Percentiles rank a stretch among this genome's conserved stretches.
Evolutionary conservation across 139 green algal genomes (phyloP).

Genomic region (Desmodesmus armatus): DNA sequence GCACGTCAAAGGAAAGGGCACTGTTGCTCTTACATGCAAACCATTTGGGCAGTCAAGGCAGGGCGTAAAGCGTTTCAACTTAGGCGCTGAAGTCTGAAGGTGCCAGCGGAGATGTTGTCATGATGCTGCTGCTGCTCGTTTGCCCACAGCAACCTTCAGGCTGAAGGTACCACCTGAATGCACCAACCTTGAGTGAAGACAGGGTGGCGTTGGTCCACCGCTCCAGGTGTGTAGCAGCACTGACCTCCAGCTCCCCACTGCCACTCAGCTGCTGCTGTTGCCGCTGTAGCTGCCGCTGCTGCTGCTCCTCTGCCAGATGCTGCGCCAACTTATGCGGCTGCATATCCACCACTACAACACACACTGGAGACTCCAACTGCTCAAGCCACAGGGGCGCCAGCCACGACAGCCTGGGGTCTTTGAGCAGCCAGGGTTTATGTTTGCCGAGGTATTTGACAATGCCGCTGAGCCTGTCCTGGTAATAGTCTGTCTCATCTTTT

Average conservation of each 20-base stretch:
- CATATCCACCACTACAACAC: conserved; percentile 8
- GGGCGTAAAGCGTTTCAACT: too few relatives aligned
- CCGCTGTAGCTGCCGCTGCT: not conserved
- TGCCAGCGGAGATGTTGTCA: too few relatives aligned
- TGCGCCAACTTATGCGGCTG: not conserved
- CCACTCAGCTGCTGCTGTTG: too few relatives aligned
- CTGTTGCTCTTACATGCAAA: too few relatives aligned
- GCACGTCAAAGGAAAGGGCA: too few relatives aligned
- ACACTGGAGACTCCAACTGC: conserved; percentile 22
- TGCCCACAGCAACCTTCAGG: too few relatives aligned
- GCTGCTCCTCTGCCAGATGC: not conserved
- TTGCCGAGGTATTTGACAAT: conserved; percentile 6
- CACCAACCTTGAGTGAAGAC: conserved; percentile 17
- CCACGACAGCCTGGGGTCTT: conserved; percentile 23
- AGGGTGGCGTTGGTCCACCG: conserved; percentile 32
- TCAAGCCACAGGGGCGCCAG: conserved; percentile 29
- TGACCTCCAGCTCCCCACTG: not conserved
- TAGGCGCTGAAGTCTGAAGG: too few relatives aligned
- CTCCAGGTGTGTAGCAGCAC: conserved; percentile 8
- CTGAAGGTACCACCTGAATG: too few relatives aligned
- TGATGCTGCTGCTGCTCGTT: not conserved
- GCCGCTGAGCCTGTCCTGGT: conserved; percentile 11
- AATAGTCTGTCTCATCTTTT: conserved; percentile 27
- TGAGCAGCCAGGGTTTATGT: conserved; percentile 26
- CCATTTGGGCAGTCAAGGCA: too few relatives aligned